Percentiles rank a stretch among this genome's conserved stretches.
Evolutionary conservation across 345 rosid genomes (phyloP).

Genomic region (Populus davidiana): DNA sequence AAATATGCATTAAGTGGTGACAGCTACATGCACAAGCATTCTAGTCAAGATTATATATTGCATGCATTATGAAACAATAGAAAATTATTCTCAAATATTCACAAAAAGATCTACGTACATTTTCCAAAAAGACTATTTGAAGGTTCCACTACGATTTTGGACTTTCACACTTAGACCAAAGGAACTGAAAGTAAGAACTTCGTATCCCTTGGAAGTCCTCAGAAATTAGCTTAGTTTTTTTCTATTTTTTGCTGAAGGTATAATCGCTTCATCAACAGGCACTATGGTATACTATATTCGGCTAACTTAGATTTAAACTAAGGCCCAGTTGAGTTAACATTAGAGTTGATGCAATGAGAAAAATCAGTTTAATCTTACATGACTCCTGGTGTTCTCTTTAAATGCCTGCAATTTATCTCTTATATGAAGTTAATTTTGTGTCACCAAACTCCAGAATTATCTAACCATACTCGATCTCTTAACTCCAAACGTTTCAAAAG

Average conservation of each 20-base stretch:
- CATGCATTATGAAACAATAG: background rate
- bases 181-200: background rate
- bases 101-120: background rate
- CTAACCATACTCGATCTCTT: background rate
- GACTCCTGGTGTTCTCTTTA: background rate
- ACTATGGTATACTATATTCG: background rate
- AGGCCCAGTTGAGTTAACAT: background rate
- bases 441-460: background rate
- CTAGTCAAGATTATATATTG: background rate
- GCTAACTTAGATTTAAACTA: background rate
- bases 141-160: background rate
- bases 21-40: background rate
- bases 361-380: background rate
- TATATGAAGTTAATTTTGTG: background rate
- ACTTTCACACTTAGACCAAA: background rate
- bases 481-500: background rate
- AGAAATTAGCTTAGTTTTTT: background rate
- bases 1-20: conserved; percentile 3
- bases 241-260: background rate
- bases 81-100: background rate
- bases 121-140: background rate
- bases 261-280: background rate
- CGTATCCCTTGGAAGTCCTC: background rate
- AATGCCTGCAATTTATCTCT: background rate
- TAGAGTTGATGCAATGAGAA: background rate